Percentiles rank a stretch among this genome's conserved stretches.
Evolutionary conservation across 2,329 filamentous ascomycete genomes (phyloP).

Genomic region (Fusarium albosuccineum): DNA sequence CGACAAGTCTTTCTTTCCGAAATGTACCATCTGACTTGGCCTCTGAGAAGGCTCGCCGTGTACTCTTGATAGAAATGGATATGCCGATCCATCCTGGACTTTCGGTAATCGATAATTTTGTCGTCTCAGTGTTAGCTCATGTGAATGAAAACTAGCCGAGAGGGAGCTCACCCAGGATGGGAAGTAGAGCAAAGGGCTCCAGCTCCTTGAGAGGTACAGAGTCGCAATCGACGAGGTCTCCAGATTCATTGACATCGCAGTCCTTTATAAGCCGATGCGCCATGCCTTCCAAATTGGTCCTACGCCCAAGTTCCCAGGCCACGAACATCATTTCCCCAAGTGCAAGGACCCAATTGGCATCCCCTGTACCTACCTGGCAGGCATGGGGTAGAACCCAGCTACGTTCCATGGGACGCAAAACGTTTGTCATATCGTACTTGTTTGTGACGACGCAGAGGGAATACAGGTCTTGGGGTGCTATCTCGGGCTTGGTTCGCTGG

Average conservation of each 20-base stretch:
- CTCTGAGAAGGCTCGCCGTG: neutral
- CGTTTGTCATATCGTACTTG: slow-evolving; percentile 24
- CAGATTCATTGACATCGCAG: neutral
- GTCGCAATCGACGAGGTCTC: neutral
- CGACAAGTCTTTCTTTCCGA: neutral
- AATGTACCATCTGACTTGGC: neutral
- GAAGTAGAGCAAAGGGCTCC: neutral
- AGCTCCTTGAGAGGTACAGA: neutral
- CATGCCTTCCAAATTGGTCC: neutral
- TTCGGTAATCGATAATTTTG: neutral
- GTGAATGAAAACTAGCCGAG: neutral
- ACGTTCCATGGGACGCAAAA: neutral
- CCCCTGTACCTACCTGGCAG: too few species aligned
- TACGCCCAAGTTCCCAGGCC: neutral
- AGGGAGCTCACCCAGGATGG: neutral
- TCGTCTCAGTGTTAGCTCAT: neutral
- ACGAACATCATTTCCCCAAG: neutral
- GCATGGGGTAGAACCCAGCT: neutral
- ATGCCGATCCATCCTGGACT: neutral
- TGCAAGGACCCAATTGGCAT: too few species aligned
- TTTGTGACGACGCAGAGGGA: slow-evolving; percentile 8
- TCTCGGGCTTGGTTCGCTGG: neutral
- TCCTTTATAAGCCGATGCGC: neutral
- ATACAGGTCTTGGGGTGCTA: neutral
- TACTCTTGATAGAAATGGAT: neutral